Base-by-base conservation (phyloP, 345 rosid genomes). In the Salix arbutifolia region DNA sequence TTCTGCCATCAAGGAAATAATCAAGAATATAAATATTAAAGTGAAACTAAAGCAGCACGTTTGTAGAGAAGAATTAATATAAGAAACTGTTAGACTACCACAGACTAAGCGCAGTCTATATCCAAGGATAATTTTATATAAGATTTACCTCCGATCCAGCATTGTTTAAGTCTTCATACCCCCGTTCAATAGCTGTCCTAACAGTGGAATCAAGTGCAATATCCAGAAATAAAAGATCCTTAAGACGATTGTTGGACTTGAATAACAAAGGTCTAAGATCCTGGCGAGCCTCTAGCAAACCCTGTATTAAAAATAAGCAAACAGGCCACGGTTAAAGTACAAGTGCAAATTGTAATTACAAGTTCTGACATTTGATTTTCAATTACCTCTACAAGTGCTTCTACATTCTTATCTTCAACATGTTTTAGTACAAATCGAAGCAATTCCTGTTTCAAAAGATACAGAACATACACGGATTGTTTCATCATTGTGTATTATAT, bases 241-340 rank as follows among this genome's bases (percentile, higher is more conserved):
- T 96, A 80, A 96, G 87, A 80, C 99, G 98, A 83, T 85, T 87
- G 52, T 78, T 86, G 76, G 92, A 78, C 85, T 91, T 92, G 73
- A 70, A 76, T 69, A 93, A 87, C 85, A 92, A 80, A 33, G 95
- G 89, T 69, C 97, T 84, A 67, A 93, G 88, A 89, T 93, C 99
- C 84, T 96, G 95, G 66, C 99, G 98, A 61, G 97, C 95, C 91
- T 96, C 99, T 48, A 96, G 91, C 86, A 93, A 84, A 83, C 95
- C 97, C 99, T 96, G 83, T 58, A 75, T 80, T 74, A 74, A 79
- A 76, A 65, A 53, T 67, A 53, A 77, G 28, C 16, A 16, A 14
- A 25, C 44, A 56, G 37, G 40, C 58, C 61, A 80, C 50, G 69
- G 44, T 66, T 19, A 33, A 35, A 26, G 11, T 30, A 70, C 42